Conservation (phyloP, 805 yeast species). For the Cyberlindnera galapagoensis region DNA sequence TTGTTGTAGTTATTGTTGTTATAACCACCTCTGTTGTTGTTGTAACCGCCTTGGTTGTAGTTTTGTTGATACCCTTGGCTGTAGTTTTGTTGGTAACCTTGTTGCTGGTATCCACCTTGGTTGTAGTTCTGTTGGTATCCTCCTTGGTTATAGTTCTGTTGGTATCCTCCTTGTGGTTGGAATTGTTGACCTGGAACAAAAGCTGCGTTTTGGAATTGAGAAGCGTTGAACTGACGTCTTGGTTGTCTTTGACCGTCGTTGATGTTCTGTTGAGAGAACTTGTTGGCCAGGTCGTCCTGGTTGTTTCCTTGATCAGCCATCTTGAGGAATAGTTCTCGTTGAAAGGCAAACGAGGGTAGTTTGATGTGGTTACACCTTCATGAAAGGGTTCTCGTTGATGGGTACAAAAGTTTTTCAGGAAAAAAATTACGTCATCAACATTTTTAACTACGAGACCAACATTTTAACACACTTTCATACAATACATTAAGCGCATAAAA, state of each 20-base stretch:
- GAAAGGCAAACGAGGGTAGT: no score
- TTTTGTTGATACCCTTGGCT: slow-evolving; percentile 3
- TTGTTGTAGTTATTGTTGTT: slow-evolving; percentile 14
- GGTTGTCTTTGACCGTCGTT: slow-evolving; percentile 17
- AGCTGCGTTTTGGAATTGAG: slow-evolving; percentile 33
- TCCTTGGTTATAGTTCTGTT: slow-evolving; percentile 12
- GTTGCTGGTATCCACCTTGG: slow-evolving; percentile 16
- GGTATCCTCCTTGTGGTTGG: slow-evolving; percentile 19
- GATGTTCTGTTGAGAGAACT: slow-evolving; percentile 26
- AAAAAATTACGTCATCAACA: no score
- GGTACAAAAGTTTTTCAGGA: no score
- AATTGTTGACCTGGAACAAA: slow-evolving; percentile 33
- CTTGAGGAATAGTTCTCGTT: slow-evolving; percentile 3
- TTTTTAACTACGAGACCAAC: no score
- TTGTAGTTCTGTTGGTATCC: slow-evolving; percentile 18
- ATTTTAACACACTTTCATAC: no score
- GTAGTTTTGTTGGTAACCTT: slow-evolving; percentile 16
- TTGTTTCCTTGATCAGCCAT: slow-evolving; percentile 24
- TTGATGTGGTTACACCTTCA: no score
- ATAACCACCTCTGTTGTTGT: slow-evolving; percentile 17
- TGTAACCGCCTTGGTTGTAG: slow-evolving; percentile 16
- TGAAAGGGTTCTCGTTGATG: no score
- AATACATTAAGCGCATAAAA: no score
- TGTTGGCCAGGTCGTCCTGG: slow-evolving; percentile 25
- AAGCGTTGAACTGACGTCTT: slow-evolving; percentile 42